Conservation (phyloP, 176 grass and related monocot genomes). For the Ensete glaucum region DNA sequence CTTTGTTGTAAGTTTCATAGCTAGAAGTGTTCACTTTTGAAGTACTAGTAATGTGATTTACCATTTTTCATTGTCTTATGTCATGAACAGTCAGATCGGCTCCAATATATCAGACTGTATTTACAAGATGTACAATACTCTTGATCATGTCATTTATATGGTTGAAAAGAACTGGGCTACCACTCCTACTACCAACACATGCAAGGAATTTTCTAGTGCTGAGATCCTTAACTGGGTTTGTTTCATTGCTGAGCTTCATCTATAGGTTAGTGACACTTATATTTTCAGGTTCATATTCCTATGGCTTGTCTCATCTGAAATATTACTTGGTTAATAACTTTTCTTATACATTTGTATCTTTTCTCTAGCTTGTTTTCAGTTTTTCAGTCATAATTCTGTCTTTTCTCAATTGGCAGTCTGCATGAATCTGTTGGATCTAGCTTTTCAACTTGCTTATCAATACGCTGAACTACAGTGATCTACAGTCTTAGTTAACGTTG, state of each 20-base stretch:
- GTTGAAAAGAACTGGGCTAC: constrained; percentile 19
- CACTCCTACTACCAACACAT: constrained; percentile 13
- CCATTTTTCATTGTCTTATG: constrained; percentile 1
- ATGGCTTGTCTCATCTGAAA: neutral
- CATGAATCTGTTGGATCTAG: neutral
- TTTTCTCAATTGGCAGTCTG: neutral
- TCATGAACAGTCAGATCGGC: constrained; percentile 8
- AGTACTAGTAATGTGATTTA: neutral
- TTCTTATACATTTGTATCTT: neutral
- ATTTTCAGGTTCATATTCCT: neutral
- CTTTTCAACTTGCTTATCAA: neutral
- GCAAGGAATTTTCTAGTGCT: constrained; percentile 7
- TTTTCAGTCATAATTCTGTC: neutral
- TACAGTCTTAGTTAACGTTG: neutral
- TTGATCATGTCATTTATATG: constrained; percentile 15
- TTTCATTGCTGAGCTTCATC: constrained; percentile 25
- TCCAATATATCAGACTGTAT: constrained; percentile 25
- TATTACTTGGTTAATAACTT: neutral
- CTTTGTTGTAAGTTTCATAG: neutral
- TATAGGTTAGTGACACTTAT: constrained; percentile 16
- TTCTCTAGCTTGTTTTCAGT: neutral
- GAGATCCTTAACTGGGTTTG: constrained; percentile 22
- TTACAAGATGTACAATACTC: constrained; percentile 23
- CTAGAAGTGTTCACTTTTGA: neutral
- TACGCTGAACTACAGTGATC: neutral